Evolutionary conservation across 345 rosid species (phyloP), one percentile per base, ranked within the genome.

Genomic region (Linum trigynum): DNA sequence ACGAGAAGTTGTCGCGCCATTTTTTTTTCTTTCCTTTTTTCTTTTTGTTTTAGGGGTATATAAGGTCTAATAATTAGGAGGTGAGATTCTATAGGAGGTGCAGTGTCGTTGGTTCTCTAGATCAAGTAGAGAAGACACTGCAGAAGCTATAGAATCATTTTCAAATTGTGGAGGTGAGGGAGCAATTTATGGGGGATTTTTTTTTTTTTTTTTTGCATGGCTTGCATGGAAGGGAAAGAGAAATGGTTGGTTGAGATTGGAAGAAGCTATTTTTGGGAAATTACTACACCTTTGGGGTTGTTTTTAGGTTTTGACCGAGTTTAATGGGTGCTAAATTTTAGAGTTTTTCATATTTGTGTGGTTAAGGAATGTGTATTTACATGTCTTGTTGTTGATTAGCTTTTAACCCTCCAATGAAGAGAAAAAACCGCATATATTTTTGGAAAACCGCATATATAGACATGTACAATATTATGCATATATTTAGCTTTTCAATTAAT

Each of bases 1-100:
- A 41, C 74, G 63, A 75, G 56, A 71, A 64, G 35, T 64, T 66
- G 68, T 11, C 69, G 72, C 23, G 71, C 78, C 78, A 75, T 75
- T 74, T 6, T 66, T 10, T 7, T 45, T 41, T 36, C n/a, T n/a
- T 61, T 40, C 11, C 0, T 40, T 36, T n/a, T 36, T 51, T 7
- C 38, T 38, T 4, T 55, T 38, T 1, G 23, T 51, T 42, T 1
- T 15, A 2, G 15, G 58, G 57, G n/a, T 57, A 1, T 61, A 5
- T 38, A 4, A 41, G 5, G 5, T 41, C 1, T 4, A 4, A 41
- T 41, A 41, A 4, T 41, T 41, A 41, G 5, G 5, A 4, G 45
- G 45, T 4, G 45, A 8, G 45, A 65, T 69, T 61, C 70, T 61
- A 65, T 43, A 58, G 35, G 4, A 12, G n/a, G 0, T 61, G 71